Percentiles rank a stretch among this genome's conserved stretches.
These are phyloP conservation scores for Coemansia umbellata DNA, from an alignment of 192 early-diverging fungal species.

Conservation along the genomic window DNA sequence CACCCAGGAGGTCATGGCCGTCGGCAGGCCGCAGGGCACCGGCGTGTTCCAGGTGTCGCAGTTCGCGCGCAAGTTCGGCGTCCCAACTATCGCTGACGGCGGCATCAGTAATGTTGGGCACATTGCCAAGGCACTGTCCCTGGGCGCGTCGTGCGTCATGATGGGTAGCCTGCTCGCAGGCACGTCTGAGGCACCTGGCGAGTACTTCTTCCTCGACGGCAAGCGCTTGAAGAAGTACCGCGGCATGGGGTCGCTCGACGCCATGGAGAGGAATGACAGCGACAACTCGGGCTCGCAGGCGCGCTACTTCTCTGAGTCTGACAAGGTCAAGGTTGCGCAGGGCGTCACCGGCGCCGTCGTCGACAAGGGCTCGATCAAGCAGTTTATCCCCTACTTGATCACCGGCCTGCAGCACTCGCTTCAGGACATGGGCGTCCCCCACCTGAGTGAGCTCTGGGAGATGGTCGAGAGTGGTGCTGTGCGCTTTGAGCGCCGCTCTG, in stretches of 20 bases:
- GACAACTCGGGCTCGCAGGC: conserved; percentile 75
- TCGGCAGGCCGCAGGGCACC: conserved; percentile 96
- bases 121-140: conserved; percentile 91
- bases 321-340: conserved; percentile 97
- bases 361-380: conserved; percentile 94
- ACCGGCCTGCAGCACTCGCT: conserved; percentile 95
- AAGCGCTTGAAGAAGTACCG: conserved; percentile 98
- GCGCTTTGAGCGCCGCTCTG: conserved; percentile 92
- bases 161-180: conserved; percentile 97
- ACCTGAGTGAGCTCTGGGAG: conserved; percentile 63
- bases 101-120: conserved; percentile 97
- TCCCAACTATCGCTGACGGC: conserved; percentile 96
- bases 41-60: conserved; percentile 95
- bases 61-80: conserved; percentile 88
- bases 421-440: conserved; percentile 90
- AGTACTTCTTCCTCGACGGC: conserved; percentile 98
- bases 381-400: conserved; percentile 86
- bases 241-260: conserved; percentile 98
- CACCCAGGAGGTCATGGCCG: conserved; percentile 98
- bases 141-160: conserved; percentile 97
- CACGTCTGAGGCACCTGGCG: conserved; percentile 92
- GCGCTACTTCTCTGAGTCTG: conserved; percentile 96
- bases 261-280: conserved; percentile 70
- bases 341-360: conserved; percentile 96
- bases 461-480: conserved; percentile 67